Percentiles rank a stretch among this genome's conserved stretches.
These are phyloP conservation scores for Crotalaria pallida DNA, from an alignment of 306 rosid genomes.

Conservation along the genomic window DNA sequence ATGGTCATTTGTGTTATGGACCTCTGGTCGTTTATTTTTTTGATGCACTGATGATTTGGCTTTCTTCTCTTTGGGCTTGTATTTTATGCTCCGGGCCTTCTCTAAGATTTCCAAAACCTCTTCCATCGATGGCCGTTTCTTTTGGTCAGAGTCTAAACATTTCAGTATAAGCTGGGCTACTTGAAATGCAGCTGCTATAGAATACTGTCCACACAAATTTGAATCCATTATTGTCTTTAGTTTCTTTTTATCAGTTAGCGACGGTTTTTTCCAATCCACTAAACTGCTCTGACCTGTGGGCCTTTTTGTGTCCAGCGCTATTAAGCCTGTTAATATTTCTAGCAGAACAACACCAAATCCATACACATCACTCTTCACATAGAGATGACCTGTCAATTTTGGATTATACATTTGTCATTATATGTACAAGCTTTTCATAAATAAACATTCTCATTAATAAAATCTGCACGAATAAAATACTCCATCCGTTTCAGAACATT, in stretches of 20 bases:
- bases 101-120: slow-evolving; percentile 39
- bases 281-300: slow-evolving; percentile 29
- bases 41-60: not conserved
- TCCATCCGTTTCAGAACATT: no score
- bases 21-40: not conserved
- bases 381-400: slow-evolving; percentile 59
- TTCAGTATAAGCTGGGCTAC: slow-evolving; percentile 39
- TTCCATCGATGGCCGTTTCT: slow-evolving; percentile 61
- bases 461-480: not conserved
- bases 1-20: not conserved
- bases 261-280: slow-evolving; percentile 37
- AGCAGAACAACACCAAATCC: slow-evolving; percentile 89
- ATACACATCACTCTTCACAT: slow-evolving; percentile 77
- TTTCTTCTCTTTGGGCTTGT: slow-evolving; percentile 33
- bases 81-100: slow-evolving; percentile 17
- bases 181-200: slow-evolving; percentile 36
- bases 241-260: slow-evolving; percentile 37
- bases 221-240: slow-evolving; percentile 50
- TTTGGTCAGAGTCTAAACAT: slow-evolving; percentile 58
- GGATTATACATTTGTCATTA: not conserved
- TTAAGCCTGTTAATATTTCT: slow-evolving; percentile 60
- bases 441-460: not conserved
- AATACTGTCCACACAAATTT: slow-evolving; percentile 25
- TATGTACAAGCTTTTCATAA: not conserved
- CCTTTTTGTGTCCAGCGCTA: slow-evolving; percentile 45